Evolutionary conservation across 106 monocot species (phyloP), one percentile per base, ranked within the genome.

Genomic region (Dendrobium chrysotoxum): DNA sequence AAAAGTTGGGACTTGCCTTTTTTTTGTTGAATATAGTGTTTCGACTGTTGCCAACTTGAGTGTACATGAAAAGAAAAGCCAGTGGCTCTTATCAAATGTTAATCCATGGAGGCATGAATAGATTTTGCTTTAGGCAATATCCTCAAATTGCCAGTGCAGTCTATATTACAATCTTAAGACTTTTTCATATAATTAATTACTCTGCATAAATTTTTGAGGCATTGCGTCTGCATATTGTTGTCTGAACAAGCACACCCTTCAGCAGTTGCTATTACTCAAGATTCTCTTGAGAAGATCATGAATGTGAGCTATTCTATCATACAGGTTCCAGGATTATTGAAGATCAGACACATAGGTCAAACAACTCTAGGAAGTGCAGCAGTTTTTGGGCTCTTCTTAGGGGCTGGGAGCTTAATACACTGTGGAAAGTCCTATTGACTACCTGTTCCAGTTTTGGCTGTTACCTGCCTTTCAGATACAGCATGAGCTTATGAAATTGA

Each of bases 391-490:
- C 95, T 99, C 31, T 99, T 99, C 78, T 79, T 99, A 38, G 98
- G 95, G n/a, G 98, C 98, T 28, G 98, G 98, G 50, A 99, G 98
- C 73, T 88, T 99, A 57, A 99, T 99, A 82, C 98, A 99, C 77
- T 99, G 98, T 81, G 98, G 98, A 11, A 99, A 90, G 68, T 99
- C 92, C 26, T 95, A 95, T 53, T 93, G 80, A 93, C 45, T 80
- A 15, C 16, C 25, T 70, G 35, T 35, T 35, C 3, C 70, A 70
- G 26, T 65, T 65, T 65, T 65, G 64, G 25, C 64, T 65, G 4
- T 26, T 1, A 50, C 11, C 13, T 50, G 0, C 3, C 50, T 44
- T 44, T 9, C 44, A 44, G 44, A 1, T 7, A 7, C 0, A 44
- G 9, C 44, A 6, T 44, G 13, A 50, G 11, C 50, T 3, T n/a